phyloP scores from a whole-genome alignment of 2,329 filamentous ascomycete species.

The Claviceps lovelessii region DNA sequence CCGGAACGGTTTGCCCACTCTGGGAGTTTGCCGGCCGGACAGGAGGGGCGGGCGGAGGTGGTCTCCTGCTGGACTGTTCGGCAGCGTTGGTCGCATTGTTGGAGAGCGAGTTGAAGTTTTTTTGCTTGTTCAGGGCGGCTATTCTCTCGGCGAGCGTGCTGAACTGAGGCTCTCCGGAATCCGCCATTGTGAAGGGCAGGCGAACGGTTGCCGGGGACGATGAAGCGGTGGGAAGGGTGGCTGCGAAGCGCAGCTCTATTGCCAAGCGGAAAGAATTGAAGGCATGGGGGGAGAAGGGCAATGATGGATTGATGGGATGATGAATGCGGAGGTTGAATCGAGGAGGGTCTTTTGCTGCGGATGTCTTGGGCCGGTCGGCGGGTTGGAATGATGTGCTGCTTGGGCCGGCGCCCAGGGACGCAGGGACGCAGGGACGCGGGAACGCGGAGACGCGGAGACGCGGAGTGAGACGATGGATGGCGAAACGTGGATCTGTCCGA shows the following conservation, averaged over 20 bases:
- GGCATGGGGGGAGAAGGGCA: neutral
- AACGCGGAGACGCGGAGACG: too few relatives aligned
- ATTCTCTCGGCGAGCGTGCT: conserved; percentile 48
- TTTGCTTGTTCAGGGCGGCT: conserved; percentile 47
- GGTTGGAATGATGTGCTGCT: too few relatives aligned
- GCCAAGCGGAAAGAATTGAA: neutral
- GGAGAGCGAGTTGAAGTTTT: conserved; percentile 33
- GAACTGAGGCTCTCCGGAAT: conserved; percentile 47
- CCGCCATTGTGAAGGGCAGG: conserved; percentile 32
- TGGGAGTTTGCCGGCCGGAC: conserved; percentile 24
- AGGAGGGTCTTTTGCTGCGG: too few relatives aligned
- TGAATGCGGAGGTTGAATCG: too few relatives aligned
- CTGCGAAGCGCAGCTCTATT: neutral
- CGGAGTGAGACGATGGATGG: too few relatives aligned
- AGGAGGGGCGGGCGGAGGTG: conserved; percentile 25
- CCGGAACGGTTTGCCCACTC: conserved; percentile 22
- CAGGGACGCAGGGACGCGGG: too few relatives aligned
- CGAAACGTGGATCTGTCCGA: too few relatives aligned
- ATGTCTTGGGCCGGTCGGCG: too few relatives aligned
- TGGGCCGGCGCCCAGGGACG: too few relatives aligned
- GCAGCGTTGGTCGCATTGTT: conserved; percentile 14
- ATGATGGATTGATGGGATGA: too few relatives aligned
- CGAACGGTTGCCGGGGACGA: neutral
- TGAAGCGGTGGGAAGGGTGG: neutral
- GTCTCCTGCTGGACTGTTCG: conserved; percentile 28